Evolutionary conservation across 169 alveolate genomes (phyloP).

Genomic region (Eimeria maxima): DNA sequence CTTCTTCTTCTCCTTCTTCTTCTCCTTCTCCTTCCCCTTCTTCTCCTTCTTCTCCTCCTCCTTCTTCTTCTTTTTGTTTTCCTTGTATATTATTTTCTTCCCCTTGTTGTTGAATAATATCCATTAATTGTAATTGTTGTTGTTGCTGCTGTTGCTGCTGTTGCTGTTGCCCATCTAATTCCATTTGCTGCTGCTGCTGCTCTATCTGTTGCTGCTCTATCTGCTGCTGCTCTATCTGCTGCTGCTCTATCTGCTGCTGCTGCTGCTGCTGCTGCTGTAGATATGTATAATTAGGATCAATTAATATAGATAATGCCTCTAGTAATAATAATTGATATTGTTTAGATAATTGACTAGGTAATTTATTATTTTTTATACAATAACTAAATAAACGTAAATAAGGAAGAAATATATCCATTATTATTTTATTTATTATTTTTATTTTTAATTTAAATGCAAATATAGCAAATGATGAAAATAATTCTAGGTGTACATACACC

Average conservation of each 20-base stretch:
- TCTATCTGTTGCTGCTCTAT: too few relatives aligned
- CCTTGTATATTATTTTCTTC: too few relatives aligned
- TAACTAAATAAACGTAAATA: conserved; percentile 56
- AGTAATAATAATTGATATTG: conserved; percentile 60
- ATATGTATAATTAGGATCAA: background rate
- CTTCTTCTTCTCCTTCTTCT: too few relatives aligned
- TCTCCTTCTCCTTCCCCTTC: too few relatives aligned
- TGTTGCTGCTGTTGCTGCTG: too few relatives aligned
- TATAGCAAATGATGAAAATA: conserved; percentile 45
- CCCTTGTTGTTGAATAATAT: too few relatives aligned
- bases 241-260: conserved; percentile 36
- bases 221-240: background rate
- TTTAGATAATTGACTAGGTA: conserved; percentile 47
- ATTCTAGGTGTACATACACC: conserved; percentile 65
- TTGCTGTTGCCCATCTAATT: too few relatives aligned
- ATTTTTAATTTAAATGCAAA: background rate
- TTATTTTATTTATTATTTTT: conserved; percentile 12
- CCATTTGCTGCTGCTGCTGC: too few relatives aligned
- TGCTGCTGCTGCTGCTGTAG: conserved; percentile 27
- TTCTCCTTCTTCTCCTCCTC: too few relatives aligned
- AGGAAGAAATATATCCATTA: conserved; percentile 53
- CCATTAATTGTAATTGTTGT: too few relatives aligned
- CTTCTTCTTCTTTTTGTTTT: too few relatives aligned
- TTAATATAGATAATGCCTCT: conserved; percentile 42
- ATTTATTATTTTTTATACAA: conserved; percentile 45